Percentiles rank a stretch among this genome's conserved stretches.
These are phyloP conservation scores for Acanthamoeba royreba DNA, from an alignment of 208 protist species.

Conservation along the genomic window DNA sequence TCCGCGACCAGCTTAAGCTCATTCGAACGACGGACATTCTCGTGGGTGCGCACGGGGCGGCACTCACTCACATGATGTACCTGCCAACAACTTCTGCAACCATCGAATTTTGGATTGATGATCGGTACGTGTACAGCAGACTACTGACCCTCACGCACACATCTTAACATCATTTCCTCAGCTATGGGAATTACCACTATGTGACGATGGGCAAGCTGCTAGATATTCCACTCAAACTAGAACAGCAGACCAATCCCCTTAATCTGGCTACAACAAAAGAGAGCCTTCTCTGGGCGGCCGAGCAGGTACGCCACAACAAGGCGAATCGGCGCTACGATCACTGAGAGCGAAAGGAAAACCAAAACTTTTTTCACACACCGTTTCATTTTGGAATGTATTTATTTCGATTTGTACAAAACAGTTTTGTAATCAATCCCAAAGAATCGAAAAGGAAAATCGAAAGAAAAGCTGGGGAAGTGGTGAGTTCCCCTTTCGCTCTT, in stretches of 20 bases:
- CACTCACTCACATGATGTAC: slow-evolving; percentile 8
- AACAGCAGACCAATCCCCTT: slow-evolving; percentile 13
- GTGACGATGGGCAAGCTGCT: slow-evolving; percentile 24
- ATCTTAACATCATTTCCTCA: background rate
- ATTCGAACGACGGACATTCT: slow-evolving; percentile 40
- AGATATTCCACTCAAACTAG: background rate
- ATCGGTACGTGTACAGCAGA: background rate
- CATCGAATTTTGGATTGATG: slow-evolving; percentile 40
- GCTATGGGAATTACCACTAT: slow-evolving; percentile 43
- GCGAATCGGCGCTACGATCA: background rate
- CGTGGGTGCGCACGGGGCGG: slow-evolving; percentile 11
- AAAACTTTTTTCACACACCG: background rate
- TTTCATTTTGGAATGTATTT: too few species aligned
- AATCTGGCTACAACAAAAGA: background rate
- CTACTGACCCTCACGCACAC: background rate
- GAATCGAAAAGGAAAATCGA: background rate
- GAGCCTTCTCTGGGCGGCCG: background rate
- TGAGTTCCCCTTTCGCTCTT: background rate
- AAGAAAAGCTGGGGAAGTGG: background rate
- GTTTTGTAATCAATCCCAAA: background rate
- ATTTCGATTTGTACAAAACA: too few species aligned
- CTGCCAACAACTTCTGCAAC: background rate
- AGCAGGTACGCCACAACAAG: background rate
- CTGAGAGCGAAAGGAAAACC: background rate
- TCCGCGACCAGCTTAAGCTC: slow-evolving; percentile 14